Conservation (phyloP, 345 rosid genomes). For the Citrus sp. region DNA sequence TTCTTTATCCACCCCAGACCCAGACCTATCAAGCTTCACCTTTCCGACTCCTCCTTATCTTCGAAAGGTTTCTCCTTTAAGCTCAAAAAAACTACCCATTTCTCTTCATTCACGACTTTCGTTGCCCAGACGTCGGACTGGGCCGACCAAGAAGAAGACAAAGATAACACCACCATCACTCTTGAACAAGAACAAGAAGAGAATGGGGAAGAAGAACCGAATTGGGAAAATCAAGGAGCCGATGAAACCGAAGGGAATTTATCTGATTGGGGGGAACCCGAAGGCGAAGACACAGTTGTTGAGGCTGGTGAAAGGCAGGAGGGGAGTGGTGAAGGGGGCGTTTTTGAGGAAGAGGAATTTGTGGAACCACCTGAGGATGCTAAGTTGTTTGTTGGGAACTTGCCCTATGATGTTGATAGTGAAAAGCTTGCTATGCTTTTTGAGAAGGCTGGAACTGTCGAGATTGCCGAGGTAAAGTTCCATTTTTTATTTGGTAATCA, state of each 20-base stretch:
- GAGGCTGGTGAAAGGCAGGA: conserved; percentile 20
- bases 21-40: conserved; percentile 31
- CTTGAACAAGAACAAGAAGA: conserved; percentile 19
- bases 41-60: conserved; percentile 26
- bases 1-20: conserved; percentile 33
- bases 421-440: conserved; percentile 78
- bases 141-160: conserved; percentile 41
- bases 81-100: conserved; percentile 29
- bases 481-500: neutral
- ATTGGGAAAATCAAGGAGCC: conserved; percentile 32
- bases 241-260: conserved; percentile 28
- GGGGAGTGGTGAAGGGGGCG: conserved; percentile 23
- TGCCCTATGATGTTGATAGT: conserved; percentile 79
- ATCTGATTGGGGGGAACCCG: conserved; percentile 40
- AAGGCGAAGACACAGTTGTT: conserved; percentile 26
- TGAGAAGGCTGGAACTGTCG: conserved; percentile 88
- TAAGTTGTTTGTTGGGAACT: conserved; percentile 81
- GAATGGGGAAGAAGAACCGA: conserved; percentile 11
- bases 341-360: conserved; percentile 23
- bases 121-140: conserved; percentile 65
- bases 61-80: conserved; percentile 29
- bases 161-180: conserved; percentile 31
- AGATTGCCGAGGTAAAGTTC: conserved; percentile 76
- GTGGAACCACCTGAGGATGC: conserved; percentile 78
- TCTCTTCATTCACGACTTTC: conserved; percentile 39